Evolutionary conservation across 345 rosid species (phyloP).

Genomic region (Corchorus capsularis): DNA sequence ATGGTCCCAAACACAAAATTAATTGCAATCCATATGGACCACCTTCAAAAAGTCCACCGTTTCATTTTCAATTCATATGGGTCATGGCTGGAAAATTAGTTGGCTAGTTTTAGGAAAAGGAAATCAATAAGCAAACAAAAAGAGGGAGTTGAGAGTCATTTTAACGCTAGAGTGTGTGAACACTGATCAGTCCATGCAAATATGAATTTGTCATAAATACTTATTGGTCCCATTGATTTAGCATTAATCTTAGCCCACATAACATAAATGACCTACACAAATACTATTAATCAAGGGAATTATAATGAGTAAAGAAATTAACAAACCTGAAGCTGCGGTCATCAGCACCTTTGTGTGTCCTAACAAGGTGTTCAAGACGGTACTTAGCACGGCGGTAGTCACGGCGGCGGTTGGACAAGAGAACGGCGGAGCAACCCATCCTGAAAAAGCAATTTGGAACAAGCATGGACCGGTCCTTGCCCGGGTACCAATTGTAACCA

Average conservation of each 20-base stretch:
- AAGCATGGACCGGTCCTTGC: slow-evolving; percentile 76
- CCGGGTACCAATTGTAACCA: slow-evolving; percentile 87
- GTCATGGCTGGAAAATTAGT: neutral
- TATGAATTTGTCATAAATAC: neutral
- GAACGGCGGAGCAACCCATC: slow-evolving; percentile 89
- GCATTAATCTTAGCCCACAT: neutral
- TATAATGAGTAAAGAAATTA: neutral
- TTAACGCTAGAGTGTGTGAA: too few species aligned
- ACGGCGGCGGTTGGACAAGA: slow-evolving; percentile 78
- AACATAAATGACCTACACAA: neutral
- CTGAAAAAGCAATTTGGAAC: slow-evolving; percentile 86
- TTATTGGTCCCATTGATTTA: neutral
- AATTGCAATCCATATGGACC: neutral
- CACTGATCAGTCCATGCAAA: neutral
- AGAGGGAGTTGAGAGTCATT: too few species aligned
- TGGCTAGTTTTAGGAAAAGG: neutral
- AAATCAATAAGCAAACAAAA: neutral
- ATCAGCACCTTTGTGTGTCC: slow-evolving; percentile 93
- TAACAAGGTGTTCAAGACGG: slow-evolving; percentile 82
- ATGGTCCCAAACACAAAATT: neutral
- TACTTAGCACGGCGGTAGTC: slow-evolving; percentile 78
- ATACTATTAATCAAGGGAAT: neutral
- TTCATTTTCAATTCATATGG: neutral
- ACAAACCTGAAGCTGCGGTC: slow-evolving; percentile 92
- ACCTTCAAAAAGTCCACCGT: neutral